Conservation (phyloP, 176 grass and related monocot genomes). For the Thinopyrum elongatum region DNA sequence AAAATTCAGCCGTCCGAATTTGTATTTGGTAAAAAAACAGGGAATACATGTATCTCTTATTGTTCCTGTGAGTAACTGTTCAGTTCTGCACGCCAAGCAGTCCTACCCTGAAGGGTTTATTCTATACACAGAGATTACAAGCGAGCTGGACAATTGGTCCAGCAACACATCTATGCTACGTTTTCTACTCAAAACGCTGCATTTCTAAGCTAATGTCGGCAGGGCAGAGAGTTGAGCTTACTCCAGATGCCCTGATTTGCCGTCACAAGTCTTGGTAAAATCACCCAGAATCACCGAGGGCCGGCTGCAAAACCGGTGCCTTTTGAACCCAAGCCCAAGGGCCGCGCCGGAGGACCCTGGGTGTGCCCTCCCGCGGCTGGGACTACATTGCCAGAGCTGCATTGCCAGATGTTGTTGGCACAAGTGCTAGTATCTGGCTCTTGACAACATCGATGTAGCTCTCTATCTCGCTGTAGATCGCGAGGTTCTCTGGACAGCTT, state of each 20-base stretch:
- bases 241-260: not conserved
- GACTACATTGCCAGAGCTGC: constrained; percentile 1
- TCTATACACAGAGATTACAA: constrained; percentile 36
- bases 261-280: not conserved
- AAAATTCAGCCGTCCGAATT: constrained; percentile 7
- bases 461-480: constrained; percentile 56
- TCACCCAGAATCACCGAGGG: not conserved
- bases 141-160: not conserved
- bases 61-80: not conserved
- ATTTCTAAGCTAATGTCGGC: not conserved
- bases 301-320: not conserved
- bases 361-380: not conserved
- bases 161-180: constrained; percentile 1
- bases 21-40: not conserved
- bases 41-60: not conserved
- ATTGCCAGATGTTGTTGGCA: constrained; percentile 52
- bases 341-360: not conserved
- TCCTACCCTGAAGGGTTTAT: constrained; percentile 1
- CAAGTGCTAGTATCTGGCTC: constrained; percentile 66
- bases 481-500: constrained; percentile 39
- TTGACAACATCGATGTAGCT: constrained; percentile 40
- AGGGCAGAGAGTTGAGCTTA: not conserved
- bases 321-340: no score
- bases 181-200: constrained; percentile 4
- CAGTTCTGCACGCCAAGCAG: not conserved